Evolutionary conservation across 2,329 filamentous ascomycete genomes (phyloP), one percentile per base, ranked within the genome.

Genomic region (Alternaria angustiovoidea): DNA sequence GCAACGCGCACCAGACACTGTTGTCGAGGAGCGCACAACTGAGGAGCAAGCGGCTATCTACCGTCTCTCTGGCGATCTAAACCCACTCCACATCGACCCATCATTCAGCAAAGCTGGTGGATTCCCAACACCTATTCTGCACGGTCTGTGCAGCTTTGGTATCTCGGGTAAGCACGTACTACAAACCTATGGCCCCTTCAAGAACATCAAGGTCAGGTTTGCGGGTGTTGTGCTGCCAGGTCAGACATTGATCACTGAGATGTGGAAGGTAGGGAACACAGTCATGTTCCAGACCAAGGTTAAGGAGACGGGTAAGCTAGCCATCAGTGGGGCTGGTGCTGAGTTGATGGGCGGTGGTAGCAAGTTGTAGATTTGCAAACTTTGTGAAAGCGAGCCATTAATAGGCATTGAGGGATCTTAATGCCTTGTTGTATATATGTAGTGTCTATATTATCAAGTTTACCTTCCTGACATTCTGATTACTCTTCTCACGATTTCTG

Each of bases 91-190:
- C 83, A 91, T 99, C 64, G 95, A 99, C 79, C 95, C 95, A 1
- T 87, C 88, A 51, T 98, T 99, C 81, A 92, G 92, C 82, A 95
- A 95, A 83, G 89, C 96, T 71, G 95, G 94, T 61, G 95, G 95
- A 61, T 99, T 99, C 88, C 91, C 95, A 82, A 88, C 84, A 28
- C 95, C 95, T 12, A 99, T 99, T 77, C 85, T 99, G 54, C 95
- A 99, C 83, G 95, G 95, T n/a, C 88, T 99, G 38, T 97, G 93
- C 86, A 95, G 89, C 77, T 94, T 99, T 74, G 95, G 95, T 69
- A 88, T 98, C 67, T 90, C 92, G 16, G 92, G 90, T 66, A 97
- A 97, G 86, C 93, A 94, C 61, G 88, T 99, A 39, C 91, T 94
- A 78, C 87, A 93, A 81, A 90, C 85, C 65, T 98, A 89, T 73